Evolutionary conservation across 177 flowering plant genomes (phyloP).

Genomic region (Vitis hybrid): DNA sequence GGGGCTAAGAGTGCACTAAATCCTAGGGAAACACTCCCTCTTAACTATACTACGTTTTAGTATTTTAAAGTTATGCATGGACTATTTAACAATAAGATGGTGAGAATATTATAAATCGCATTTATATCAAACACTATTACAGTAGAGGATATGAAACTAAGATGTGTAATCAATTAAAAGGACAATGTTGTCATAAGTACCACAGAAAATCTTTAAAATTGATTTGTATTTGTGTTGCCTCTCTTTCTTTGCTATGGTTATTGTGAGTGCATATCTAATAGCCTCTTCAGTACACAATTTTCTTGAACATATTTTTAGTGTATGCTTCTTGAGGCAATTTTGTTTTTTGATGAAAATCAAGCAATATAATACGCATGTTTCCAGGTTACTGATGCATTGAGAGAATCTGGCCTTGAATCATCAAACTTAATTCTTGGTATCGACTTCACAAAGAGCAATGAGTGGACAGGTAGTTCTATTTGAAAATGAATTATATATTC

Average conservation of each 20-base stretch:
- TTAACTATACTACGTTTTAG: background rate
- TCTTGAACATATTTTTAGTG: too few relatives aligned
- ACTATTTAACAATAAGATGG: background rate
- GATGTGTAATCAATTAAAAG: background rate
- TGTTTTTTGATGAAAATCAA: too few relatives aligned
- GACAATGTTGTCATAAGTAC: background rate
- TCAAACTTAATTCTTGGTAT: slow-evolving; percentile 22
- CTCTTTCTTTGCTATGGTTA: background rate
- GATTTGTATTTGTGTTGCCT: background rate
- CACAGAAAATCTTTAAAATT: background rate
- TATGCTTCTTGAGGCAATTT: too few relatives aligned
- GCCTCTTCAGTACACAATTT: slow-evolving; percentile 9
- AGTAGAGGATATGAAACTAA: background rate
- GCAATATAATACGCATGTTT: too few relatives aligned
- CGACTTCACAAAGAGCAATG: too few relatives aligned
- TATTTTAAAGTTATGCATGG: background rate
- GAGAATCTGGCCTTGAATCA: slow-evolving; percentile 89
- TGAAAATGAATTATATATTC: too few relatives aligned
- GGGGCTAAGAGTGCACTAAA: too few relatives aligned
- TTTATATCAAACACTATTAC: background rate
- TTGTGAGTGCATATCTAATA: background rate
- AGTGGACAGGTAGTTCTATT: too few relatives aligned
- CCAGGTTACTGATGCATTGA: slow-evolving; percentile 33
- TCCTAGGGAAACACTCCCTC: too few relatives aligned
- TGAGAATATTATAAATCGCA: background rate